Evolutionary conservation across 768 basidiomycete species (phyloP).

Genomic region (Mycena vitilis): DNA sequence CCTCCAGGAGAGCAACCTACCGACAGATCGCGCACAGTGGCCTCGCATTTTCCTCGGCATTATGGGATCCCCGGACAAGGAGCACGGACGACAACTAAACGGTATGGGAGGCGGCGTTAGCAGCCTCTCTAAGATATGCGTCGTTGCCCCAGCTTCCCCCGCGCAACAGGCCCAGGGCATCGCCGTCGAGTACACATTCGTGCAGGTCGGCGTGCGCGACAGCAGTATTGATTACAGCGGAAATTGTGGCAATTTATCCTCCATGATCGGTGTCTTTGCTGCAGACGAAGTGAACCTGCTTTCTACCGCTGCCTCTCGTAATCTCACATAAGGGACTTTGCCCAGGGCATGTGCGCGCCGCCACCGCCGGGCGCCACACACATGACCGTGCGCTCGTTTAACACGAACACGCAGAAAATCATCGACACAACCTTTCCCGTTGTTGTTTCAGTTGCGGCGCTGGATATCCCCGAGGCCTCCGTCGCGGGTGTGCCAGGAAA

Average conservation of each 20-base stretch:
- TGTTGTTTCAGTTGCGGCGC: conserved; percentile 49
- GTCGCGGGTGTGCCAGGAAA: conserved; percentile 79
- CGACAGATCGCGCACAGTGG: conserved; percentile 64
- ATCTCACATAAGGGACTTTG: conserved; percentile 7
- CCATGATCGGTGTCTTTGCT: conserved; percentile 80
- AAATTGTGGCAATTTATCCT: conserved; percentile 80
- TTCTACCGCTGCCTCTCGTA: neutral
- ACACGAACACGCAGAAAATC: conserved; percentile 78
- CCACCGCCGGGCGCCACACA: conserved; percentile 34
- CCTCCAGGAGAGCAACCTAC: conserved; percentile 65
- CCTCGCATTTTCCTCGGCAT: conserved; percentile 71
- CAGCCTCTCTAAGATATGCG: conserved; percentile 79
- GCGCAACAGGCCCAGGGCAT: conserved; percentile 56
- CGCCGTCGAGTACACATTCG: conserved; percentile 81
- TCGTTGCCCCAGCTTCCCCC: conserved; percentile 64
- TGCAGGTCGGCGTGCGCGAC: conserved; percentile 71
- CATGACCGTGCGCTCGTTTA: conserved; percentile 69
- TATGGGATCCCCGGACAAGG: conserved; percentile 86
- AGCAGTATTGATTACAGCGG: conserved; percentile 72
- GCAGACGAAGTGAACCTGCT: conserved; percentile 58
- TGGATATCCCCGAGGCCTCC: conserved; percentile 61
- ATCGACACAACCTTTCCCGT: conserved; percentile 81
- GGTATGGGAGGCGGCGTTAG: conserved; percentile 87
- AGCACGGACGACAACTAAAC: conserved; percentile 76
- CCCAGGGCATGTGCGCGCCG: conserved; percentile 55